Conservation (phyloP, 2,329 filamentous ascomycete genomes). For the Colletotrichum orbiculare region DNA sequence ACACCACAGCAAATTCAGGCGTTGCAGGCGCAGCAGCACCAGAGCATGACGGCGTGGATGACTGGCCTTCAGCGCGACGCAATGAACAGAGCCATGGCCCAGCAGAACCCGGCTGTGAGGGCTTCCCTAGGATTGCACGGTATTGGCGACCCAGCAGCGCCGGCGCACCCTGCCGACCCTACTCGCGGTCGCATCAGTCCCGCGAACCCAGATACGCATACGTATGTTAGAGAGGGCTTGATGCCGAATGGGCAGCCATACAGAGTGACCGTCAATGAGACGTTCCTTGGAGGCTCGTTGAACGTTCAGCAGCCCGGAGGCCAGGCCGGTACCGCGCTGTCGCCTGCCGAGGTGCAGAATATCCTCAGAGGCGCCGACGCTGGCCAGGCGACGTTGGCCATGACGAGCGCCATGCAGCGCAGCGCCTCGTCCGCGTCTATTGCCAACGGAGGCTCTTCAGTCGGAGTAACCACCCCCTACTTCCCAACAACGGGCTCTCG, state of each 20-base stretch:
- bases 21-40: slow-evolving; percentile 48
- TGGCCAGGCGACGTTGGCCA: slow-evolving; percentile 53
- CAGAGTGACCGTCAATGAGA: slow-evolving; percentile 38
- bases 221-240: slow-evolving; percentile 34
- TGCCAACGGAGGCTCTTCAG: slow-evolving; percentile 47
- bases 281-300: slow-evolving; percentile 22
- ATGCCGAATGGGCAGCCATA: slow-evolving; percentile 37
- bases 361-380: slow-evolving; percentile 59
- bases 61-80: slow-evolving; percentile 60
- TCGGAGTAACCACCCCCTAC: slow-evolving; percentile 57
- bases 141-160: slow-evolving; percentile 47
- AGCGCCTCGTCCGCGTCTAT: slow-evolving; percentile 60
- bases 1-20: slow-evolving; percentile 37
- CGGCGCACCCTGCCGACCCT: slow-evolving; percentile 39
- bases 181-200: slow-evolving; percentile 46
- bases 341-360: slow-evolving; percentile 57
- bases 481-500: slow-evolving; percentile 49
- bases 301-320: slow-evolving; percentile 26
- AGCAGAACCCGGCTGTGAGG: slow-evolving; percentile 56
- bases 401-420: slow-evolving; percentile 62
- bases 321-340: slow-evolving; percentile 41
- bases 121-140: slow-evolving; percentile 54
- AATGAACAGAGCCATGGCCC: slow-evolving; percentile 52
- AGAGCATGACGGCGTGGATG: slow-evolving; percentile 57
- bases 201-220: slow-evolving; percentile 32